Percentiles rank a stretch among this genome's conserved stretches.
These are phyloP conservation scores for Hebeloma cylindrosporum DNA, from an alignment of 768 basidiomycete species.

Conservation along the genomic window DNA sequence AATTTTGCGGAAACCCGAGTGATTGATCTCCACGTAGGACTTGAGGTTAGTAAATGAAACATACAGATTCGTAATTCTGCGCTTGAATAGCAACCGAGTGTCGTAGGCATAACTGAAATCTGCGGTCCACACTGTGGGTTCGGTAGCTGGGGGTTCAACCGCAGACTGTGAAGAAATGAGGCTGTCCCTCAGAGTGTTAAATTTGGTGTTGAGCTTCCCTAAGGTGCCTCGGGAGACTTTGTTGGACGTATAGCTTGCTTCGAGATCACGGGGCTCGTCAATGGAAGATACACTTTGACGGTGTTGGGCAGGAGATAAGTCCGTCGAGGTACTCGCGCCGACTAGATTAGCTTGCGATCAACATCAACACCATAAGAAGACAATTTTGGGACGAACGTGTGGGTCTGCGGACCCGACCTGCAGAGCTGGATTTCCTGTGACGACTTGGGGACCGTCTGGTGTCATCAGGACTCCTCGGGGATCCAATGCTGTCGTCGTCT, in stretches of 20 bases:
- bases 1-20: constrained; percentile 93
- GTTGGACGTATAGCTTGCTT: constrained; percentile 31
- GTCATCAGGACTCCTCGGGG: constrained; percentile 34
- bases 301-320: constrained; percentile 16
- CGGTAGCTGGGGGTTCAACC: constrained; percentile 6
- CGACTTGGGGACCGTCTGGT: constrained; percentile 30
- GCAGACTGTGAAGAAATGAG: constrained; percentile 36
- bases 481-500: constrained; percentile 40
- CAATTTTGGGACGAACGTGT: constrained; percentile 21
- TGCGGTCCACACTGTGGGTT: constrained; percentile 73
- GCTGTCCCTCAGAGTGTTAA: constrained; percentile 54
- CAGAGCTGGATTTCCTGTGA: constrained; percentile 33
- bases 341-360: background rate
- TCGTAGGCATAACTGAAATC: constrained; percentile 81
- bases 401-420: constrained; percentile 18
- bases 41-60: constrained; percentile 72
- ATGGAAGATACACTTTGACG: constrained; percentile 51
- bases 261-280: constrained; percentile 43
- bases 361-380: constrained; percentile 1
- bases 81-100: constrained; percentile 83
- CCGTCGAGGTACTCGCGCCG: constrained; percentile 3
- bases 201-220: constrained; percentile 44
- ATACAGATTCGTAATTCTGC: constrained; percentile 81
- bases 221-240: constrained; percentile 26
- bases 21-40: constrained; percentile 89